Percentiles rank a stretch among this genome's conserved stretches.
These are phyloP conservation scores for Wickerhamomyces sp. DNA, from an alignment of 1,139 yeast genomes.

Conservation along the genomic window DNA sequence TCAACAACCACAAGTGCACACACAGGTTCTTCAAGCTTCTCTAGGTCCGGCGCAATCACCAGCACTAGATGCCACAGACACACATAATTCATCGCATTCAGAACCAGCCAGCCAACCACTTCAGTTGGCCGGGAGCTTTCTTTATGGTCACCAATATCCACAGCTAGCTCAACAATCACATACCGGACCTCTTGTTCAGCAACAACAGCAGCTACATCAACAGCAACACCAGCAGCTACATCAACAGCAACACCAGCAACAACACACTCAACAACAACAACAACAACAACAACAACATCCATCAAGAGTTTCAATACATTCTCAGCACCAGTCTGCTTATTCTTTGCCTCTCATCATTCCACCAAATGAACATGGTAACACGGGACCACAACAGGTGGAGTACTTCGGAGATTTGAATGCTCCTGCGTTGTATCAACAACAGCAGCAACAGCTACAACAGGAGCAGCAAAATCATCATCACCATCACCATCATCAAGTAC, in stretches of 20 bases:
- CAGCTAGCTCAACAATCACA: too few relatives aligned
- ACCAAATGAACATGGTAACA: constrained; percentile 2
- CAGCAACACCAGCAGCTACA: constrained; percentile 3
- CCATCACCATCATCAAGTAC: too few relatives aligned
- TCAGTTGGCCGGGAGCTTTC: too few relatives aligned
- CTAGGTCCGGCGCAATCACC: too few relatives aligned
- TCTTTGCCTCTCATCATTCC: constrained; percentile 2
- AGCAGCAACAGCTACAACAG: constrained; percentile 4
- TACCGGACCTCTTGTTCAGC: constrained; percentile 1
- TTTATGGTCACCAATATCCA: too few relatives aligned
- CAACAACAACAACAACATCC: constrained; percentile 11
- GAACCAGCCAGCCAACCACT: too few relatives aligned
- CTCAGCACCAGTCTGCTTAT: neutral
- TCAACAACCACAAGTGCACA: constrained; percentile 6
- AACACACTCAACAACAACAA: constrained; percentile 4
- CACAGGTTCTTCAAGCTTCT: too few relatives aligned
- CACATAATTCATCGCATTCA: too few relatives aligned
- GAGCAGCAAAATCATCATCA: constrained; percentile 5
- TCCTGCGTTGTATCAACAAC: constrained; percentile 15
- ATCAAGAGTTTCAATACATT: neutral
- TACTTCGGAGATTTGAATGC: neutral
- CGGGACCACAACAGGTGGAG: constrained; percentile 1
- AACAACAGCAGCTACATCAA: constrained; percentile 4
- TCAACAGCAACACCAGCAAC: constrained; percentile 4
- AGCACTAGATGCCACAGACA: too few relatives aligned